These are phyloP conservation scores for Gossypium rotundifolium DNA, from an alignment of 345 rosid genomes.

Conservation along the genomic window DNA sequence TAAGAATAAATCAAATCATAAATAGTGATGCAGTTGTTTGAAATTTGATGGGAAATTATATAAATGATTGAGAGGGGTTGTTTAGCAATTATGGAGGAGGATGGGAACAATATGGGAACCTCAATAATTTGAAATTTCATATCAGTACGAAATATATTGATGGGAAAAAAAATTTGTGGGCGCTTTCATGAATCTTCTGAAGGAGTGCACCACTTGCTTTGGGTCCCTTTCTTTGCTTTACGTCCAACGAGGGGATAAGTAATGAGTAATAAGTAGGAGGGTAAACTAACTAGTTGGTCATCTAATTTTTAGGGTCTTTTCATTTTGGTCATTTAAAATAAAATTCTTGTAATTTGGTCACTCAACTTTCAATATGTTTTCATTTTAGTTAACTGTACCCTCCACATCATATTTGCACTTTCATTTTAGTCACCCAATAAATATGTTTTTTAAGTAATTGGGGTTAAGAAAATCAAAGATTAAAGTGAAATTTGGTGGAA, in stretches of 20 bases:
- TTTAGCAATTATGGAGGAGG: background rate
- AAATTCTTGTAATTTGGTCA: too few species aligned
- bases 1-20: background rate
- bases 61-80: background rate
- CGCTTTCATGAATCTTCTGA: conserved; percentile 9
- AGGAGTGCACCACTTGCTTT: conserved; percentile 11
- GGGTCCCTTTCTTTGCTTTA: background rate
- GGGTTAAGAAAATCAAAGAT: too few species aligned
- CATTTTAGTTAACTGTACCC: too few species aligned
- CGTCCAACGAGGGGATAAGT: conserved; percentile 4
- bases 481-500: too few species aligned
- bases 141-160: background rate
- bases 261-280: background rate
- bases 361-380: too few species aligned
- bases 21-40: background rate
- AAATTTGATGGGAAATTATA: background rate
- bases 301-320: too few species aligned
- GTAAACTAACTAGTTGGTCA: too few species aligned
- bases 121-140: background rate
- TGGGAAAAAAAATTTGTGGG: background rate
- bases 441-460: too few species aligned
- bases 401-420: too few species aligned
- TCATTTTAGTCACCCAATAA: too few species aligned
- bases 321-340: too few species aligned
- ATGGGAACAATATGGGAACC: background rate